Conservation (phyloP, 371 early-diverging fungal species). For the Saksenaea oblongispora region DNA sequence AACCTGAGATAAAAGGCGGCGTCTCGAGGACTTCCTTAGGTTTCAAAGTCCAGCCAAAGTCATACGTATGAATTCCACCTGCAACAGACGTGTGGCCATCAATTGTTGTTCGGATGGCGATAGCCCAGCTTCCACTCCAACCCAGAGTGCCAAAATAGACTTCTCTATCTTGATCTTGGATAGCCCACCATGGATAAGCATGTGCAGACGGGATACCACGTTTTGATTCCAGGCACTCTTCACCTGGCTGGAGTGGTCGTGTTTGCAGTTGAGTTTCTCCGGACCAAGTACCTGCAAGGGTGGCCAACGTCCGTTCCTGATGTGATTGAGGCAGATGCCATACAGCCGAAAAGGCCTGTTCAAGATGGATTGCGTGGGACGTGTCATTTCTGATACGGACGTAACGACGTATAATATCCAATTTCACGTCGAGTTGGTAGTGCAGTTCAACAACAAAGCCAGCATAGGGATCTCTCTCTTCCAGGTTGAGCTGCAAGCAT, state of each 20-base stretch:
- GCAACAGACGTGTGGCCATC: constrained; percentile 25
- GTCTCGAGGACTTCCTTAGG: constrained; percentile 10
- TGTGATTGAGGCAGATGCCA: constrained; percentile 33
- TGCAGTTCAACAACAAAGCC: constrained; percentile 21
- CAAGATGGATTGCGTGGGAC: constrained; percentile 14
- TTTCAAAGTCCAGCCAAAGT: constrained; percentile 28
- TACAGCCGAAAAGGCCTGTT: constrained; percentile 32
- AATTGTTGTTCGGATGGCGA: constrained; percentile 23
- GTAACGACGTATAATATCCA: constrained; percentile 30
- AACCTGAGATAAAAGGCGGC: constrained; percentile 36
- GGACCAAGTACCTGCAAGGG: constrained; percentile 43
- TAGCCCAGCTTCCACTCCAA: constrained; percentile 47
- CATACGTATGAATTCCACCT: constrained; percentile 40
- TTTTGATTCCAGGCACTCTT: constrained; percentile 24
- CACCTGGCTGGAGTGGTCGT: constrained; percentile 24
- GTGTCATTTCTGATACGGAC: constrained; percentile 17
- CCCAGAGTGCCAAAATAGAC: constrained; percentile 46
- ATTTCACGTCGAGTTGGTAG: constrained; percentile 30
- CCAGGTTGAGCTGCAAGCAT: constrained; percentile 12
- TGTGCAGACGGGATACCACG: constrained; percentile 40
- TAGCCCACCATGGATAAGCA: constrained; percentile 45
- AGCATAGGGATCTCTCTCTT: constrained; percentile 16
- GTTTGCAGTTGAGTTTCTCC: constrained; percentile 34
- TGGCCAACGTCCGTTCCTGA: constrained; percentile 25
- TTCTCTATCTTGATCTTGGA: constrained; percentile 19